Evolutionary conservation across 768 basidiomycete genomes (phyloP).

Genomic region (Lactarius sanguifluus): DNA sequence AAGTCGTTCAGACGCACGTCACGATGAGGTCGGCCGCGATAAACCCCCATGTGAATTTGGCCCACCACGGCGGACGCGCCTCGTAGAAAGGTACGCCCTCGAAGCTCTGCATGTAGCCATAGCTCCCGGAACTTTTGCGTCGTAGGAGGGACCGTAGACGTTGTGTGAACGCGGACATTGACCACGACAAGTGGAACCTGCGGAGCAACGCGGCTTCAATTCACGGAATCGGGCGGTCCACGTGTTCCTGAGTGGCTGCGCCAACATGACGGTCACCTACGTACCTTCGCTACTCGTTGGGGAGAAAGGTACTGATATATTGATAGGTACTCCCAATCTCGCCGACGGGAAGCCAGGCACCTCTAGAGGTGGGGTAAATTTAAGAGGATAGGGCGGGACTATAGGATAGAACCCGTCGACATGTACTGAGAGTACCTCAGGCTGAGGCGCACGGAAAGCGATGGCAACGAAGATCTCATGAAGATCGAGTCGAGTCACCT

Average conservation of each 20-base stretch:
- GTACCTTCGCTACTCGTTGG: neutral
- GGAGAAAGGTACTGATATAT: neutral
- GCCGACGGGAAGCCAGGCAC: neutral
- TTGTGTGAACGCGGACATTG: slow-evolving; percentile 13
- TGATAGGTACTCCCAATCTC: neutral
- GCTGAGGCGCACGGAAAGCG: no score
- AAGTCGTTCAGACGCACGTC: slow-evolving; percentile 22
- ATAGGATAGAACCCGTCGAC: neutral
- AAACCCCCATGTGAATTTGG: slow-evolving; percentile 26
- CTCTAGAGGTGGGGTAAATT: neutral
- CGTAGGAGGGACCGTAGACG: slow-evolving; percentile 16
- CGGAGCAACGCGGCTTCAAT: neutral
- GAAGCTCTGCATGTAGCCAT: slow-evolving; percentile 16
- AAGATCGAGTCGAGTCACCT: neutral
- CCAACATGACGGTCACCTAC: neutral
- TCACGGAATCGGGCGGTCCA: neutral
- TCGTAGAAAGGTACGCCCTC: slow-evolving; percentile 24
- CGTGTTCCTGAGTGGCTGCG: neutral
- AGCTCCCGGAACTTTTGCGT: slow-evolving; percentile 9
- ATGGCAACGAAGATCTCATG: no score
- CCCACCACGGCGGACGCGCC: slow-evolving; percentile 27
- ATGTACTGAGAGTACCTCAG: no score
- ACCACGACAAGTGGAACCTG: neutral
- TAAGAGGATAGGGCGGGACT: neutral
- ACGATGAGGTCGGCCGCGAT: slow-evolving; percentile 28